Conservation (phyloP, 2,329 filamentous ascomycete species). For the Reticulascus tulasneorum region DNA sequence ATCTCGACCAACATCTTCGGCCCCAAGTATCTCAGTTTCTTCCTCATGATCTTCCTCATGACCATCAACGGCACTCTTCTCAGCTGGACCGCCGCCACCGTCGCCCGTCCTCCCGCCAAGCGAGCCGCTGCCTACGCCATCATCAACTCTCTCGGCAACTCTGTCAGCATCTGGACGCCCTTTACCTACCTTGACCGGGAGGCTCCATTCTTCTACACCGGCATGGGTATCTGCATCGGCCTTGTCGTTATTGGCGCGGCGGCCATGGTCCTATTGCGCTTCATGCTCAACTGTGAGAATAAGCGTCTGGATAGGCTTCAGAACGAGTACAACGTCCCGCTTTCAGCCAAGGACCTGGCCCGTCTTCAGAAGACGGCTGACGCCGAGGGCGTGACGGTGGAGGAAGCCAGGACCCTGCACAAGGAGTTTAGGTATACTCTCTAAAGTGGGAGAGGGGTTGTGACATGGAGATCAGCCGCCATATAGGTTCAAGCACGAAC, state of each 20-base stretch:
- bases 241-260: slow-evolving; percentile 29
- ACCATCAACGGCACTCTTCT: slow-evolving; percentile 46
- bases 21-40: slow-evolving; percentile 50
- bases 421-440: slow-evolving; percentile 52
- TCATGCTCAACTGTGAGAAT: slow-evolving; percentile 35
- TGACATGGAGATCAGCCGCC: too few species aligned
- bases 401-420: slow-evolving; percentile 44
- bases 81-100: slow-evolving; percentile 46
- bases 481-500: too few species aligned
- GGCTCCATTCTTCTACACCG: slow-evolving; percentile 32
- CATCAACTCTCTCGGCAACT: slow-evolving; percentile 52
- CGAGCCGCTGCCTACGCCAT: slow-evolving; percentile 50
- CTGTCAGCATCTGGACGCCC: slow-evolving; percentile 47
- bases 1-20: slow-evolving; percentile 49
- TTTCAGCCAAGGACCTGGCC: slow-evolving; percentile 42
- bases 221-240: slow-evolving; percentile 35
- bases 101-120: slow-evolving; percentile 50
- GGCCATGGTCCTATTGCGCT: slow-evolving; percentile 31
- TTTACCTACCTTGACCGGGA: slow-evolving; percentile 40
- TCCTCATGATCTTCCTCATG: slow-evolving; percentile 54
- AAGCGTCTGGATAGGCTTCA: slow-evolving; percentile 45
- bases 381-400: slow-evolving; percentile 45
- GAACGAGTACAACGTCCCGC: slow-evolving; percentile 35
- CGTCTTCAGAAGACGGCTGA: slow-evolving; percentile 46
- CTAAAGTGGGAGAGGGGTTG: slow-evolving; percentile 22